These are phyloP conservation scores for Venturia aucupariae DNA, from an alignment of 2,329 filamentous ascomycete species.

Conservation along the genomic window DNA sequence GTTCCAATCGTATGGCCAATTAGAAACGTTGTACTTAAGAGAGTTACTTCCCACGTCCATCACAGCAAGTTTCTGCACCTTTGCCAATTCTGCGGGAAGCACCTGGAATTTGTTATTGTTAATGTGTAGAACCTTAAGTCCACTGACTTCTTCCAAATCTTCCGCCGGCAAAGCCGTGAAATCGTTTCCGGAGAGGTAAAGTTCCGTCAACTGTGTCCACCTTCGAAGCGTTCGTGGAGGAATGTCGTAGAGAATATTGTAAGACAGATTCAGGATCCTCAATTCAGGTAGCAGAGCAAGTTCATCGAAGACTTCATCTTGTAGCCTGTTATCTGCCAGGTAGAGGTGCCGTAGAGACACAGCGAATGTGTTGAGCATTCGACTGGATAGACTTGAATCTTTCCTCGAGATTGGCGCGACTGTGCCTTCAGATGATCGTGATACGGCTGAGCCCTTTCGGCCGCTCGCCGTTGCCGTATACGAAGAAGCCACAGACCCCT, in stretches of 20 bases:
- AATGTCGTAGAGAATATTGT: slow-evolving; percentile 89
- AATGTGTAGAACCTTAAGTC: slow-evolving; percentile 83
- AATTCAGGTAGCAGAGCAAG: slow-evolving; percentile 74
- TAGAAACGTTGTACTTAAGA: slow-evolving; percentile 97
- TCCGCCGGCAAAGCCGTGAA: slow-evolving; percentile 85
- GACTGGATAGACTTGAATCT: slow-evolving; percentile 77
- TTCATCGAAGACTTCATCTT: slow-evolving; percentile 93
- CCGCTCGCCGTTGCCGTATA: slow-evolving; percentile 56
- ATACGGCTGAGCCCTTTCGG: slow-evolving; percentile 78
- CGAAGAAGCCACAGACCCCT: slow-evolving; percentile 75
- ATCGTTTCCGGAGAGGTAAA: slow-evolving; percentile 93
- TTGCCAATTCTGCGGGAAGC: slow-evolving; percentile 86
- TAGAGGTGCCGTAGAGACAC: slow-evolving; percentile 75
- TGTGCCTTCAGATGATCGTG: slow-evolving; percentile 53
- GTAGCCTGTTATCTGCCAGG: slow-evolving; percentile 85
- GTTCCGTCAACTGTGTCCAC: slow-evolving; percentile 82
- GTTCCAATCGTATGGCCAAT: slow-evolving; percentile 99
- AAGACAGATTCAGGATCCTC: slow-evolving; percentile 83
- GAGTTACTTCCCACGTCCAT: slow-evolving; percentile 92
- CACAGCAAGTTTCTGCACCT: slow-evolving; percentile 83
- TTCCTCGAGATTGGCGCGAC: slow-evolving; percentile 57
- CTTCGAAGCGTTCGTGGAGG: slow-evolving; percentile 78
- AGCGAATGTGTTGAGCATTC: slow-evolving; percentile 78
- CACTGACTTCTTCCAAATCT: slow-evolving; percentile 81
- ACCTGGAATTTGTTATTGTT: slow-evolving; percentile 98